Evolutionary conservation across 78 protist species (phyloP).

Genomic region (Emiliania huxleyi): DNA sequence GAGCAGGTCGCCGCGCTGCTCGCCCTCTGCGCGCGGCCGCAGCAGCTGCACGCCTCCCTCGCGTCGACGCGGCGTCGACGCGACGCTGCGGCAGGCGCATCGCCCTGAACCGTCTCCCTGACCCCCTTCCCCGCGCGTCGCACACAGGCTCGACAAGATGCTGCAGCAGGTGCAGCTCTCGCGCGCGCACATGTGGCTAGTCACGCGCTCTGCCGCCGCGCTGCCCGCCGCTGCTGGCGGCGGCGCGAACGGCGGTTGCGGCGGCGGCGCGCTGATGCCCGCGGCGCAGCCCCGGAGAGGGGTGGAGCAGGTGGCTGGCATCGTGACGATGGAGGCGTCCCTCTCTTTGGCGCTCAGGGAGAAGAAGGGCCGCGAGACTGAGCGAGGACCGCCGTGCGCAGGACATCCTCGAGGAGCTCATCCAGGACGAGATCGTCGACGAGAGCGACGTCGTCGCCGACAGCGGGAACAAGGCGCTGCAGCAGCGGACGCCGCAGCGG

Average conservation of each 20-base stretch:
- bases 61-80: not conserved
- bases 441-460: not conserved
- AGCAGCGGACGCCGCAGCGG: too few species aligned
- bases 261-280: too few species aligned
- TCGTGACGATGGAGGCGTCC: conserved; percentile 88
- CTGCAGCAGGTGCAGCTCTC: not conserved
- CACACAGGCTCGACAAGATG: not conserved
- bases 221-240: too few species aligned
- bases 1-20: not conserved
- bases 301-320: conserved; percentile 53
- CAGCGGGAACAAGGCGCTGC: too few species aligned
- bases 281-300: too few species aligned
- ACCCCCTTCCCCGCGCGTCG: too few species aligned
- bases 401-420: conserved; percentile 67
- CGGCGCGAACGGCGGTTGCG: too few species aligned
- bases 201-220: too few species aligned
- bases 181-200: not conserved
- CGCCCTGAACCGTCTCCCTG: too few species aligned
- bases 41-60: not conserved
- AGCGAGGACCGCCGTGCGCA: too few species aligned
- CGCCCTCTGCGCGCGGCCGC: not conserved
- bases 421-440: not conserved
- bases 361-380: too few species aligned
- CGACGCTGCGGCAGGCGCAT: not conserved
- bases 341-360: too few species aligned